Percentiles rank a stretch among this genome's conserved stretches.
These are phyloP conservation scores for Tricladium varicosporioides DNA, from an alignment of 2,329 filamentous ascomycete species.

Conservation along the genomic window DNA sequence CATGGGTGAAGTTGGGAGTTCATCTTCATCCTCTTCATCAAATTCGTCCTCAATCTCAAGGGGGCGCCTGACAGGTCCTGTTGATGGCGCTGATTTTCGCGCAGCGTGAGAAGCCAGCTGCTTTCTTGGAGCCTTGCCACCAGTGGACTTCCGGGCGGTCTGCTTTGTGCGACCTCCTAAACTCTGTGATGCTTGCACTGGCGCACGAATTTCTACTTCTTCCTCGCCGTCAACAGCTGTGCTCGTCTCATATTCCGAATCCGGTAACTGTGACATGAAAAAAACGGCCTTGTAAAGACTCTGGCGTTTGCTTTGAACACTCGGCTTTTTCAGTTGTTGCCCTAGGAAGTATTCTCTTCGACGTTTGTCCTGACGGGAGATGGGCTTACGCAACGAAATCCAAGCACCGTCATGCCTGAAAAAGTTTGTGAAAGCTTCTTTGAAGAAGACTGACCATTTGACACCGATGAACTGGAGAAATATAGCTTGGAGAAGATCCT, in stretches of 20 bases:
- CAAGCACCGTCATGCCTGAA: slow-evolving; percentile 26
- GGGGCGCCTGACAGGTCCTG: not conserved
- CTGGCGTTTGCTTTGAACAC: slow-evolving; percentile 26
- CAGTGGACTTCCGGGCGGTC: slow-evolving; percentile 65
- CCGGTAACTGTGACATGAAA: slow-evolving; percentile 31
- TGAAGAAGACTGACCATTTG: slow-evolving; percentile 49
- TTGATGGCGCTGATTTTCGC: slow-evolving; percentile 35
- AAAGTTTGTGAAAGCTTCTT: slow-evolving; percentile 37
- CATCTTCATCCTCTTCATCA: slow-evolving; percentile 11
- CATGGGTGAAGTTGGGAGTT: slow-evolving; percentile 34
- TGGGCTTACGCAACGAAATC: slow-evolving; percentile 19
- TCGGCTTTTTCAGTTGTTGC: slow-evolving; percentile 15
- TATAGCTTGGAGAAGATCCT: slow-evolving; percentile 55
- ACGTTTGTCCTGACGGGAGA: slow-evolving; percentile 17
- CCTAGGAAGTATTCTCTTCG: slow-evolving; percentile 30
- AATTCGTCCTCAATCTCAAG: slow-evolving; percentile 9
- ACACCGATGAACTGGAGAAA: slow-evolving; percentile 54
- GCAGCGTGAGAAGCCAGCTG: slow-evolving; percentile 94
- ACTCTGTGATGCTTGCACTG: not conserved
- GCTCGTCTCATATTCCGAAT: slow-evolving; percentile 16
- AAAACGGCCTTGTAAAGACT: slow-evolving; percentile 27
- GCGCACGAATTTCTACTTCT: slow-evolving; percentile 21
- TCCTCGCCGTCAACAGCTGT: slow-evolving; percentile 23
- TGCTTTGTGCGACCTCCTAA: slow-evolving; percentile 4
- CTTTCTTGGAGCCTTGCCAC: slow-evolving; percentile 76